Evolutionary conservation across 2,329 filamentous ascomycete species (phyloP).

Genomic region (Exophiala spinifera): DNA sequence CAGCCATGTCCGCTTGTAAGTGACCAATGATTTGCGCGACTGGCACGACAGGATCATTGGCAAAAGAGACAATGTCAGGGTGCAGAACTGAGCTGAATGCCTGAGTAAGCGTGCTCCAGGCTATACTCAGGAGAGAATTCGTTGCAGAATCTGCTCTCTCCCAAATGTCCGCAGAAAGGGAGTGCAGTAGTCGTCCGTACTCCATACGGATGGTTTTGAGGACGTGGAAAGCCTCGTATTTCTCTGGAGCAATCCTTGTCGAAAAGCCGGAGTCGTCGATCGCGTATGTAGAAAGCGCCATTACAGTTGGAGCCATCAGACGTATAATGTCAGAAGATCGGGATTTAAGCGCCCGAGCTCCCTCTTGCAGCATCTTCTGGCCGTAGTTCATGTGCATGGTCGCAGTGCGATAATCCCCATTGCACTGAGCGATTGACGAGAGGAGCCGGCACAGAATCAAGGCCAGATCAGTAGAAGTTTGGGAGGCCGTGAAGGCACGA

Average conservation of each 20-base stretch:
- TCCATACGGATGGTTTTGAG: neutral
- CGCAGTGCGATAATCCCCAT: conserved; percentile 10
- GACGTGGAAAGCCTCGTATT: neutral
- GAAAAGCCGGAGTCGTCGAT: neutral
- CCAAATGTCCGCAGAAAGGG: neutral
- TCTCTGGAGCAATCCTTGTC: neutral
- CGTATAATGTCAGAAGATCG: conserved; percentile 2
- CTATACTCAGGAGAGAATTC: conserved; percentile 1
- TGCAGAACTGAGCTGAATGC: conserved; percentile 2
- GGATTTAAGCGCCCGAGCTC: neutral
- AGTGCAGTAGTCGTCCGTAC: conserved; percentile 4
- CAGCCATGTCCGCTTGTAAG: neutral
- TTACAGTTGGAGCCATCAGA: conserved; percentile 7
- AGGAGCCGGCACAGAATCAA: conserved; percentile 17
- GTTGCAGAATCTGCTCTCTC: neutral
- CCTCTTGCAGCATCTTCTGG: conserved; percentile 9
- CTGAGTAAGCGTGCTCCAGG: conserved; percentile 13
- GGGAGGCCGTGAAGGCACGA: conserved; percentile 3
- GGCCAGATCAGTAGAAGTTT: conserved; percentile 9
- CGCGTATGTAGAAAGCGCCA: neutral
- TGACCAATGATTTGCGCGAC: neutral
- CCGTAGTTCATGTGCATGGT: conserved; percentile 11
- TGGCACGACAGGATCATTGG: conserved; percentile 2
- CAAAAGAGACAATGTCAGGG: conserved; percentile 5
- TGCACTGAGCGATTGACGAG: conserved; percentile 12